These are phyloP conservation scores for Plectosphaerella plurivora DNA, from an alignment of 2,329 filamentous ascomycete genomes.

Conservation along the genomic window DNA sequence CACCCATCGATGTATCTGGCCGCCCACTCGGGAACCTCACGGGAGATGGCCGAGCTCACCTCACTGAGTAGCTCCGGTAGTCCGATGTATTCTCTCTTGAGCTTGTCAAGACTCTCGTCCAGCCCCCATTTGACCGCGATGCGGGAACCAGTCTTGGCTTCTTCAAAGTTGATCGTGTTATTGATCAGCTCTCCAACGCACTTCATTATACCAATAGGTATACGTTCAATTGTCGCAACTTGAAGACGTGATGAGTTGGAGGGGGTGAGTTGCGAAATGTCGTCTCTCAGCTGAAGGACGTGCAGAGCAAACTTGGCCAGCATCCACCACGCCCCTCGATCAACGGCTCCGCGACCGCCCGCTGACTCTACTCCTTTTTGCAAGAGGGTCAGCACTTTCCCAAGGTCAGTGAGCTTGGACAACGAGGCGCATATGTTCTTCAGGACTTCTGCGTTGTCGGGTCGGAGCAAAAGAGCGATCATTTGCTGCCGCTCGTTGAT, in stretches of 20 bases:
- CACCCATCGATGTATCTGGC: conserved; percentile 61
- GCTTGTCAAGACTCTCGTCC: conserved; percentile 68
- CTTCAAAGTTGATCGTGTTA: conserved; percentile 74
- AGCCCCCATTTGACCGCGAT: conserved; percentile 70
- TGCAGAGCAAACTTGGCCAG: conserved; percentile 68
- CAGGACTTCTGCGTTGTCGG: conserved; percentile 59
- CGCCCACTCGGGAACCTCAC: conserved; percentile 57
- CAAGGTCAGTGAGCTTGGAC: conserved; percentile 72
- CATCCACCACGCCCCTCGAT: conserved; percentile 68
- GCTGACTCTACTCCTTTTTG: conserved; percentile 68
- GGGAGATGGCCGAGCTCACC: conserved; percentile 60
- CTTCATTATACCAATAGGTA: conserved; percentile 56
- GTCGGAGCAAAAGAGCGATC: conserved; percentile 60
- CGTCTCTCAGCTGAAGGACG: conserved; percentile 64
- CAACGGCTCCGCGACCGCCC: conserved; percentile 45
- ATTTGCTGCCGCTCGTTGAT: conserved; percentile 71
- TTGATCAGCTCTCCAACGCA: conserved; percentile 67
- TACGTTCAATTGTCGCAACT: conserved; percentile 49
- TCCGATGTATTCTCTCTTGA: conserved; percentile 74
- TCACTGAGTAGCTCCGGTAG: conserved; percentile 69
- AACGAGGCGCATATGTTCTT: conserved; percentile 56
- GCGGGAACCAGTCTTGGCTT: conserved; percentile 65
- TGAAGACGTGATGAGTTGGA: conserved; percentile 1
- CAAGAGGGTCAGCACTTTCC: conserved; percentile 62
- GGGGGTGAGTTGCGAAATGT: conserved; percentile 46